phyloP scores from a whole-genome alignment of 1,284 basidiomycete genomes.

The Apiotrichum sp. region DNA sequence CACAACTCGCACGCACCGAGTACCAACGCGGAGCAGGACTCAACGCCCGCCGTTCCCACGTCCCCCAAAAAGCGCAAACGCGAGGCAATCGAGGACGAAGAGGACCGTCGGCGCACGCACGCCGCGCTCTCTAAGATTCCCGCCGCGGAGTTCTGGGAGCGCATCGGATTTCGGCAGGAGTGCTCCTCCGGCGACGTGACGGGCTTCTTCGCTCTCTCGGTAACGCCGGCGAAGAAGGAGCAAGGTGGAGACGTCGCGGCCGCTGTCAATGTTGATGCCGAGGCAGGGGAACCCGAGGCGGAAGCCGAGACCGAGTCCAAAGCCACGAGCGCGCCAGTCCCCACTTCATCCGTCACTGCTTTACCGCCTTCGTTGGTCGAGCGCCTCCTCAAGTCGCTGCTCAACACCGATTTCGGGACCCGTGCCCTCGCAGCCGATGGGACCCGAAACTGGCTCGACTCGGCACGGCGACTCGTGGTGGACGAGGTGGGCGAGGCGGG shows the following conservation, averaged over 20 bases:
- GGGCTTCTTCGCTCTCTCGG: slow-evolving; percentile 67
- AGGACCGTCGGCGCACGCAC: slow-evolving; percentile 35
- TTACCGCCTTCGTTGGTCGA: slow-evolving; percentile 61
- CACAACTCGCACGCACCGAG: slow-evolving; percentile 48
- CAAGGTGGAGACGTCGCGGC: neutral
- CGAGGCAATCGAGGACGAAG: slow-evolving; percentile 43
- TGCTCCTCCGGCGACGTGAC: slow-evolving; percentile 77
- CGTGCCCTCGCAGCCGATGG: slow-evolving; percentile 59
- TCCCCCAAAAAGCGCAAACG: slow-evolving; percentile 11
- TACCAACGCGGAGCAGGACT: slow-evolving; percentile 40
- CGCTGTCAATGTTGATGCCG: neutral
- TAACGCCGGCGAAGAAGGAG: neutral
- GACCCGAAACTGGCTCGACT: slow-evolving; percentile 62
- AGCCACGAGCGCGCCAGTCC: neutral
- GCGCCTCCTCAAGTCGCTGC: slow-evolving; percentile 61
- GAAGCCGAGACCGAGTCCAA: neutral
- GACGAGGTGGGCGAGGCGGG: slow-evolving; percentile 36
- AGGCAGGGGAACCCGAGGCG: too few species aligned
- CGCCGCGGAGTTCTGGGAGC: slow-evolving; percentile 82
- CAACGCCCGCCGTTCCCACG: neutral
- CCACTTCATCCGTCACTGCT: slow-evolving; percentile 29
- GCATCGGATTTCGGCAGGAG: slow-evolving; percentile 90
- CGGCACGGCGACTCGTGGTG: slow-evolving; percentile 48
- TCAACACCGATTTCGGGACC: slow-evolving; percentile 72
- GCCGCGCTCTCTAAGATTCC: slow-evolving; percentile 44